Conservation (phyloP, 2,329 filamentous ascomycete species). For the Thermothelomyces thermophilus region DNA sequence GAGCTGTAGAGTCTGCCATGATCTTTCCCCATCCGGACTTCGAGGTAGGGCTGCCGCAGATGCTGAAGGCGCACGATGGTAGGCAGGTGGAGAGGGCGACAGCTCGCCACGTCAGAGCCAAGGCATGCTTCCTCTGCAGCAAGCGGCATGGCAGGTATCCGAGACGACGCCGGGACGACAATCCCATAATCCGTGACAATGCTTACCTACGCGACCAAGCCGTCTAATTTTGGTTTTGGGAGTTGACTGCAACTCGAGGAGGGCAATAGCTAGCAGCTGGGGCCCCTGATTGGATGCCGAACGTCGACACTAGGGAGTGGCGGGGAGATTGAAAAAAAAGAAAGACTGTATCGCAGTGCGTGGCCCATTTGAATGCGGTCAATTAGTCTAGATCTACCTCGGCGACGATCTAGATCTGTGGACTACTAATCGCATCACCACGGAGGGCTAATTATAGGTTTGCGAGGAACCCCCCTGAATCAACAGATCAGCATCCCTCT, state of each 20-base stretch:
- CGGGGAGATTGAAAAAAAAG: too few species aligned
- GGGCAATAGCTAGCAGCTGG: not conserved
- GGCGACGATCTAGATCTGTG: too few species aligned
- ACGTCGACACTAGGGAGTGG: too few species aligned
- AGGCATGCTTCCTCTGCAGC: slow-evolving; percentile 1
- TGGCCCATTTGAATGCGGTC: too few species aligned
- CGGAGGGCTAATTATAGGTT: too few species aligned
- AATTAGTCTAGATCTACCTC: too few species aligned
- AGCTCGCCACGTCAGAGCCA: slow-evolving; percentile 13
- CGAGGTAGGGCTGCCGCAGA: slow-evolving; percentile 6
- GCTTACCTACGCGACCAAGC: not conserved
- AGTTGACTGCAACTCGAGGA: not conserved
- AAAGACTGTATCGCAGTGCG: too few species aligned
- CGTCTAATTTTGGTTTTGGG: not conserved
- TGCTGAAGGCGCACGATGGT: not conserved
- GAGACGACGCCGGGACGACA: not conserved
- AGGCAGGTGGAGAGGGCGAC: slow-evolving; percentile 1
- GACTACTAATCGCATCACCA: too few species aligned
- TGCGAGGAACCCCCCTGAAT: too few species aligned
- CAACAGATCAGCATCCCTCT: too few species aligned
- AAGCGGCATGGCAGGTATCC: not conserved
- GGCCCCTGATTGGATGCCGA: too few species aligned
- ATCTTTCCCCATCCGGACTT: slow-evolving; percentile 13
- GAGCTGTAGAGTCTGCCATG: not conserved
- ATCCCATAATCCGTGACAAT: not conserved